These are phyloP conservation scores for Kuraishia floccosa DNA, from an alignment of 805 yeast genomes.

Conservation along the genomic window DNA sequence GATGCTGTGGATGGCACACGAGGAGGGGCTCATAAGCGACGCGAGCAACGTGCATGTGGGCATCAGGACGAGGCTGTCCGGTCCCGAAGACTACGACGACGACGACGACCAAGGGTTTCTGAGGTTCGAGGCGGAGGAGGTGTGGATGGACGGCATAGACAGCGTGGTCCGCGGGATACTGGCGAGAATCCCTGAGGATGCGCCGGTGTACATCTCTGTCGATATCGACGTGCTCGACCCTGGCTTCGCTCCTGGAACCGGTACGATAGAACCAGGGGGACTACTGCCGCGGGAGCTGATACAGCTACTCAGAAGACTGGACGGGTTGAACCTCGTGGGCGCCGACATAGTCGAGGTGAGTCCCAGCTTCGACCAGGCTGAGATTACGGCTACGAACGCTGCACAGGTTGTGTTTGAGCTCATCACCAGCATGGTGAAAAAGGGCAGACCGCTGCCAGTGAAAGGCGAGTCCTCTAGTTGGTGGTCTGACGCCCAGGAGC, in stretches of 20 bases:
- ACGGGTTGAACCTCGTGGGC: constrained; percentile 34
- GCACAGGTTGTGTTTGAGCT: constrained; percentile 65
- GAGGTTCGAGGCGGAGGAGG: constrained; percentile 62
- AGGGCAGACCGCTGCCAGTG: constrained; percentile 20
- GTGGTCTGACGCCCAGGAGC: too few species aligned
- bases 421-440: constrained; percentile 65
- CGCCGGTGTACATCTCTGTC: constrained; percentile 68
- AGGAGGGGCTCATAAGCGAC: constrained; percentile 52
- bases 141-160: constrained; percentile 51
- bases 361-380: constrained; percentile 55
- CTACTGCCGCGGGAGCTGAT: constrained; percentile 44
- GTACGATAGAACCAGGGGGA: constrained; percentile 51
- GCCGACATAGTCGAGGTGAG: constrained; percentile 51
- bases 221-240: constrained; percentile 61
- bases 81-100: constrained; percentile 54
- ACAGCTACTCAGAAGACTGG: constrained; percentile 32
- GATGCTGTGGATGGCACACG: constrained; percentile 72
- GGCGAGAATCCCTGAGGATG: constrained; percentile 42
- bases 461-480: too few species aligned
- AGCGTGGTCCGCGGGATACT: constrained; percentile 47
- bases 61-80: constrained; percentile 60
- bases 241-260: constrained; percentile 47
- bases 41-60: constrained; percentile 65
- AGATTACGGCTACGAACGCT: constrained; percentile 56
- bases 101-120: constrained; percentile 62